Percentiles rank a stretch among this genome's conserved stretches.
phyloP scores from a whole-genome alignment of 129 eudicot species.

The Glebionis coronaria region DNA sequence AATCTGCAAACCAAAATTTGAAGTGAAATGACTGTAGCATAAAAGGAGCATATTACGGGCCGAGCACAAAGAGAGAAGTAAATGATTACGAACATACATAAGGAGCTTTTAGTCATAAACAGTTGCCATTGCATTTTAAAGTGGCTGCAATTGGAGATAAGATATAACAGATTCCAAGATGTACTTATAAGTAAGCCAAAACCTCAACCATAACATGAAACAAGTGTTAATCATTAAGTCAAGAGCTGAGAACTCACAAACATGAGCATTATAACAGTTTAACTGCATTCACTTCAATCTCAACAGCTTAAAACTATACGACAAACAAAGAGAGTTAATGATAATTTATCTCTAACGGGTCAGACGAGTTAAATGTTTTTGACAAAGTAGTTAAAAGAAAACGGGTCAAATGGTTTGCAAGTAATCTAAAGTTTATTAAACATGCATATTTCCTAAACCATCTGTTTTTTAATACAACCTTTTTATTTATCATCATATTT shows the following conservation, averaged over 20 bases:
- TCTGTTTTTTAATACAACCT: too few relatives aligned
- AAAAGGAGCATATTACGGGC: too few relatives aligned
- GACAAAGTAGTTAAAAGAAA: too few relatives aligned
- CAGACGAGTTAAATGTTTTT: too few relatives aligned
- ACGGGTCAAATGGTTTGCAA: too few relatives aligned
- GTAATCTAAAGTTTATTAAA: too few relatives aligned
- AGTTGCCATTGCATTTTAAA: too few relatives aligned
- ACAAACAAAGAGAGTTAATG: conserved; percentile 2
- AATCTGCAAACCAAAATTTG: too few relatives aligned
- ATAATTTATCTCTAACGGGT: not conserved
- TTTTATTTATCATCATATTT: too few relatives aligned
- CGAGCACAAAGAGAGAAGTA: not conserved
- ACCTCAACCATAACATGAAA: conserved; percentile 16
- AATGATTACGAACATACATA: not conserved
- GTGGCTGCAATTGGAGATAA: not conserved
- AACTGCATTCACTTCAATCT: not conserved
- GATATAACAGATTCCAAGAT: not conserved
- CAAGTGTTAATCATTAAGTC: conserved; percentile 10
- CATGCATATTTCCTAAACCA: too few relatives aligned
- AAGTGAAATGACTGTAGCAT: too few relatives aligned
- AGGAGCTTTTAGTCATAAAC: too few relatives aligned
- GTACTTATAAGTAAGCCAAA: conserved; percentile 23
- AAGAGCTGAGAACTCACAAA: conserved; percentile 5
- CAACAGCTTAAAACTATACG: not conserved
- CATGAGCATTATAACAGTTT: not conserved